Percentiles rank a stretch among this genome's conserved stretches.
phyloP scores from a whole-genome alignment of 345 rosid species.

The Eucalyptus erythrocorys region DNA sequence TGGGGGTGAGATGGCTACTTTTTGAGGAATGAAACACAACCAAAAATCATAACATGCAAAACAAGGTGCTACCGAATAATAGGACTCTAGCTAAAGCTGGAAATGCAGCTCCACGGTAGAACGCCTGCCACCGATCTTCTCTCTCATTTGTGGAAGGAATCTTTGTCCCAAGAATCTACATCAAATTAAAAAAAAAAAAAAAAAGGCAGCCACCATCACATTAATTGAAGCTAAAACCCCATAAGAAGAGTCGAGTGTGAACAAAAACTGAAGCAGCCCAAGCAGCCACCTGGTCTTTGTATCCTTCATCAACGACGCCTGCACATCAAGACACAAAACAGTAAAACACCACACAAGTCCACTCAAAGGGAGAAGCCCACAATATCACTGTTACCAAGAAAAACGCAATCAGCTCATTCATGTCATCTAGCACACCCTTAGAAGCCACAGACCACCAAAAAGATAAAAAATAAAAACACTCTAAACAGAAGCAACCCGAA shows the following conservation, averaged over 20 bases:
- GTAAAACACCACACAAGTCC: not conserved
- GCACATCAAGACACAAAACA: not conserved
- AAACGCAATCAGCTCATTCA: not conserved
- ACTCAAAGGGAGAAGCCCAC: not conserved
- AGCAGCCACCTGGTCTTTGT: constrained; percentile 41
- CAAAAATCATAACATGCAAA: not conserved
- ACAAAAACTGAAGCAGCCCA: not conserved
- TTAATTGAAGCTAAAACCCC: not conserved
- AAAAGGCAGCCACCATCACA: not conserved
- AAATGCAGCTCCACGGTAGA: constrained; percentile 71
- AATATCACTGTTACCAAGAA: not conserved
- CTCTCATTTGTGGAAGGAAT: constrained; percentile 40
- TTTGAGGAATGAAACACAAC: not conserved
- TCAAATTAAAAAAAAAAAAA: not conserved
- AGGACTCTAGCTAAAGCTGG: constrained; percentile 57
- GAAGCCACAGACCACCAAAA: not conserved
- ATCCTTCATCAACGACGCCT: constrained; percentile 42
- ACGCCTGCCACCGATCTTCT: constrained; percentile 31
- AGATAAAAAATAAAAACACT: not conserved
- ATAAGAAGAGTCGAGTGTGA: not conserved
- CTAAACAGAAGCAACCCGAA: not conserved
- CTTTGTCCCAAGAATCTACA: constrained; percentile 26
- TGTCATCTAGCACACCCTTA: not conserved
- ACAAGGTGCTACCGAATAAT: constrained; percentile 37
- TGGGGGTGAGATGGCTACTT: not conserved